These are phyloP conservation scores for Coemansia sp. DNA, from an alignment of 192 early-diverging fungal species.

Conservation along the genomic window DNA sequence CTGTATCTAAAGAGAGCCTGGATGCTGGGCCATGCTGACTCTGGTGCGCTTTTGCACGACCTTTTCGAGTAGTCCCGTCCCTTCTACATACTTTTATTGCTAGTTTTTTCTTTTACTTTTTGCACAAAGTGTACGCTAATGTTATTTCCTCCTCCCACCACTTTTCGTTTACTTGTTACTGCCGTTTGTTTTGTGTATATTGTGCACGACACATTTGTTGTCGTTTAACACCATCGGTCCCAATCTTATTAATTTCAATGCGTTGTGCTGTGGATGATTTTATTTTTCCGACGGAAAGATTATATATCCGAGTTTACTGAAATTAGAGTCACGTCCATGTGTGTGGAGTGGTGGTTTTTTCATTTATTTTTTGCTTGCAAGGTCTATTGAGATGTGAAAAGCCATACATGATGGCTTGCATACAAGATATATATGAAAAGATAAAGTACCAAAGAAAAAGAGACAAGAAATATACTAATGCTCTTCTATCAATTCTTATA, in stretches of 20 bases:
- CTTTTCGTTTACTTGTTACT: not conserved
- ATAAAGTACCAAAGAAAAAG: not conserved
- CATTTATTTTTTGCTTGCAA: not conserved
- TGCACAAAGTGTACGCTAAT: constrained; percentile 7
- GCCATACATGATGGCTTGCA: constrained; percentile 10
- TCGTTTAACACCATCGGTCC: no score
- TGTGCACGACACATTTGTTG: no score
- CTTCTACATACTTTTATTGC: not conserved
- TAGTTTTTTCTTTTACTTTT: constrained; percentile 1
- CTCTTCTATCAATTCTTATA: not conserved
- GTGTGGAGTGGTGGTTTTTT: not conserved
- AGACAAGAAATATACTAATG: not conserved
- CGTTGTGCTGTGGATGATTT: not conserved
- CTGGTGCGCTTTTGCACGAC: constrained; percentile 47
- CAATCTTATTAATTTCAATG: no score
- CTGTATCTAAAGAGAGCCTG: constrained; percentile 52
- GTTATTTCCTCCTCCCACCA: not conserved
- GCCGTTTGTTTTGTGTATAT: not conserved
- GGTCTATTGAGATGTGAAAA: not conserved
- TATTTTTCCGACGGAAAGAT: not conserved
- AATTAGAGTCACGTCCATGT: no score
- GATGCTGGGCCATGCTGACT: constrained; percentile 44
- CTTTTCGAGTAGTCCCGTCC: constrained; percentile 28
- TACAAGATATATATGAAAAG: constrained; percentile 1
- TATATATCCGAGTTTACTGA: no score